Evolutionary conservation across 1,139 yeast genomes (phyloP).

Genomic region (Debaryomyces sp.): DNA sequence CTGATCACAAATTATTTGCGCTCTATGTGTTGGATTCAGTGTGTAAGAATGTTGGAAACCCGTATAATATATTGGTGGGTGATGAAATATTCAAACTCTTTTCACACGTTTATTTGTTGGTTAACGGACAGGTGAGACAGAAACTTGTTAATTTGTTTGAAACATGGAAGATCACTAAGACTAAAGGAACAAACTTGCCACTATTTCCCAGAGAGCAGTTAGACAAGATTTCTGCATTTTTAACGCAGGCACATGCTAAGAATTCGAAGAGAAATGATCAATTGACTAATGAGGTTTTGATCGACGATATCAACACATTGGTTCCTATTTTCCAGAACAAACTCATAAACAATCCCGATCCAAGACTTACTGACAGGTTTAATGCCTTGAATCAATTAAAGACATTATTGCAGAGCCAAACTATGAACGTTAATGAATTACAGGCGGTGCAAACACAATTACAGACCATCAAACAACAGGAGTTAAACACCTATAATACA

Average conservation of each 20-base stretch:
- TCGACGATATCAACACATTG: conserved; percentile 48
- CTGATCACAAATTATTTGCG: conserved; percentile 80
- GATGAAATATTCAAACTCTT: conserved; percentile 67
- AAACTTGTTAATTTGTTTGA: conserved; percentile 77
- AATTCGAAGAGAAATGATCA: conserved; percentile 8
- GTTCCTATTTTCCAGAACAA: conserved; percentile 41
- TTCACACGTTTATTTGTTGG: conserved; percentile 75
- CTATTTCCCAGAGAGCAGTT: conserved; percentile 75
- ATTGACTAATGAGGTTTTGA: conserved; percentile 32
- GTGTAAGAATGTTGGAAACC: conserved; percentile 86
- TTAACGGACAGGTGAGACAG: conserved; percentile 72
- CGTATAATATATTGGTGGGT: conserved; percentile 78
- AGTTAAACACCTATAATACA: conserved; percentile 19
- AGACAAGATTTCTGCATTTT: conserved; percentile 71
- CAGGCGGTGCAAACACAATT: conserved; percentile 42
- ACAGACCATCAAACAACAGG: conserved; percentile 39
- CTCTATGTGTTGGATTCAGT: conserved; percentile 90
- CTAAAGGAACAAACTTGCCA: conserved; percentile 63
- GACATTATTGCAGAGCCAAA: conserved; percentile 36
- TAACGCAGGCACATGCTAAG: conserved; percentile 42
- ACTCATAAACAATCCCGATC: conserved; percentile 32
- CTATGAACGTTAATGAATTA: conserved; percentile 46
- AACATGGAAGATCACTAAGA: conserved; percentile 73
- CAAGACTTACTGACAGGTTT: conserved; percentile 37
- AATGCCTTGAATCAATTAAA: conserved; percentile 50